Conservation (phyloP, 352 stramenopile species). For the Pythium brassicae region DNA sequence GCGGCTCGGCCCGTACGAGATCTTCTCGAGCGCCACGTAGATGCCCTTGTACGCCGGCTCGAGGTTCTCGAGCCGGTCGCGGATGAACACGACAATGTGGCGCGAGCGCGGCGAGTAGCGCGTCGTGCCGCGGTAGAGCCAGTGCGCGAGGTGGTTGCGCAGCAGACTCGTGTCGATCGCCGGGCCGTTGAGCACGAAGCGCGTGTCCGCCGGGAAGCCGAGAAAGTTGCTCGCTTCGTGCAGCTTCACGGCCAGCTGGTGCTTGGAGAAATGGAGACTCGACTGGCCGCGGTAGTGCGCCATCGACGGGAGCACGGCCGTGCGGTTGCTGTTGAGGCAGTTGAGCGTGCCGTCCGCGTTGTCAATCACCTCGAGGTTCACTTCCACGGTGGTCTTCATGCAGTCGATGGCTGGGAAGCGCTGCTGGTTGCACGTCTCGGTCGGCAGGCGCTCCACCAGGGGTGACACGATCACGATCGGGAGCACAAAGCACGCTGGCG, state of each 20-base stretch:
- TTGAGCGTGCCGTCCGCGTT: conserved; percentile 46
- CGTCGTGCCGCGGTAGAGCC: conserved; percentile 60
- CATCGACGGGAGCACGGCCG: conserved; percentile 37
- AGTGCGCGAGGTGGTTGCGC: conserved; percentile 79
- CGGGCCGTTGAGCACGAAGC: conserved; percentile 74
- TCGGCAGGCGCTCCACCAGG: conserved; percentile 48
- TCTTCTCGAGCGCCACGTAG: conserved; percentile 74
- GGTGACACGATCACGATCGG: conserved; percentile 64
- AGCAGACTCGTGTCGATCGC: conserved; percentile 67
- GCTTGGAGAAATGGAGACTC: conserved; percentile 74
- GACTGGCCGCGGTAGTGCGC: conserved; percentile 77
- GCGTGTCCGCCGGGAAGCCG: conserved; percentile 54
- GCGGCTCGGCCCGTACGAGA: conserved; percentile 65
- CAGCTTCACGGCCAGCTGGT: conserved; percentile 75
- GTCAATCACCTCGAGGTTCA: conserved; percentile 62
- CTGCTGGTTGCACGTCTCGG: conserved; percentile 64
- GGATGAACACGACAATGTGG: conserved; percentile 71
- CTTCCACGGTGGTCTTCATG: conserved; percentile 48
- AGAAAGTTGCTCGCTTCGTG: conserved; percentile 35
- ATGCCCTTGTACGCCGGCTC: conserved; percentile 53
- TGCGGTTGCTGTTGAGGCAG: conserved; percentile 41
- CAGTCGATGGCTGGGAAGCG: conserved; percentile 65
- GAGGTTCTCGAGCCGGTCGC: conserved; percentile 22
- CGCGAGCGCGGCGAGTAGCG: conserved; percentile 64
- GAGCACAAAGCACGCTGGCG: conserved; percentile 57